Conservation (phyloP, 805 yeast species). For the Candida ortonii region DNA sequence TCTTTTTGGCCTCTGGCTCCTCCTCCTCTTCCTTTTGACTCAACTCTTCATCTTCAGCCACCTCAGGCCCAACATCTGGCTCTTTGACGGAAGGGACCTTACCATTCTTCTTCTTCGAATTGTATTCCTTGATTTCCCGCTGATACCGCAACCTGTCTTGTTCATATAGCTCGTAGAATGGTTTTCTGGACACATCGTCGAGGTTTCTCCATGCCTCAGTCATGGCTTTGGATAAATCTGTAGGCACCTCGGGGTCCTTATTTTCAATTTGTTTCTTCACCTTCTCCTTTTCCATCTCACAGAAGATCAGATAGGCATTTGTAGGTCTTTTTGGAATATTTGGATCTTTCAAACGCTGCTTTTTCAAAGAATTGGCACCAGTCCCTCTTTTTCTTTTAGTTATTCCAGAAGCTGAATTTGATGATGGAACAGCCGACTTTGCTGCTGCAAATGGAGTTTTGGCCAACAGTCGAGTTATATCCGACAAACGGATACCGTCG, state of each 20-base stretch:
- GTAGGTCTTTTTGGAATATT: slow-evolving; percentile 85
- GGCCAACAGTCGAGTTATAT: slow-evolving; percentile 27
- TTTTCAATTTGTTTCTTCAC: slow-evolving; percentile 57
- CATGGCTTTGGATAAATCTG: slow-evolving; percentile 72
- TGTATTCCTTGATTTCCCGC: slow-evolving; percentile 58
- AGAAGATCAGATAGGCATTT: slow-evolving; percentile 82
- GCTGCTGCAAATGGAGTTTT: slow-evolving; percentile 27
- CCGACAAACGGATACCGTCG: slow-evolving; percentile 27
- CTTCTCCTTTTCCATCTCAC: slow-evolving; percentile 80
- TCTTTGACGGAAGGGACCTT: slow-evolving; percentile 7
- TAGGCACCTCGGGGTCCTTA: slow-evolving; percentile 47
- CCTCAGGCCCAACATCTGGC: slow-evolving; percentile 11
- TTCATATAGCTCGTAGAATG: slow-evolving; percentile 71
- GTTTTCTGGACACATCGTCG: slow-evolving; percentile 64
- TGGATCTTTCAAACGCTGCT: slow-evolving; percentile 62
- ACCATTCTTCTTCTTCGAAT: slow-evolving; percentile 25
- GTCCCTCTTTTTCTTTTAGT: slow-evolving; percentile 30
- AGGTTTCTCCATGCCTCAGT: slow-evolving; percentile 84
- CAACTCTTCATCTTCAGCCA: slow-evolving; percentile 1
- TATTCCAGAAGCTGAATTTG: slow-evolving; percentile 20
- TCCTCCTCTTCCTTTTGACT: slow-evolving; percentile 5
- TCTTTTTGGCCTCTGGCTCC: slow-evolving; percentile 8
- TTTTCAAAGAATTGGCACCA: slow-evolving; percentile 29
- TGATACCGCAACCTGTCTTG: slow-evolving; percentile 76
- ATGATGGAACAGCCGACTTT: slow-evolving; percentile 13